Conservation (phyloP, 768 basidiomycete species). For the Naematelia encephala region DNA sequence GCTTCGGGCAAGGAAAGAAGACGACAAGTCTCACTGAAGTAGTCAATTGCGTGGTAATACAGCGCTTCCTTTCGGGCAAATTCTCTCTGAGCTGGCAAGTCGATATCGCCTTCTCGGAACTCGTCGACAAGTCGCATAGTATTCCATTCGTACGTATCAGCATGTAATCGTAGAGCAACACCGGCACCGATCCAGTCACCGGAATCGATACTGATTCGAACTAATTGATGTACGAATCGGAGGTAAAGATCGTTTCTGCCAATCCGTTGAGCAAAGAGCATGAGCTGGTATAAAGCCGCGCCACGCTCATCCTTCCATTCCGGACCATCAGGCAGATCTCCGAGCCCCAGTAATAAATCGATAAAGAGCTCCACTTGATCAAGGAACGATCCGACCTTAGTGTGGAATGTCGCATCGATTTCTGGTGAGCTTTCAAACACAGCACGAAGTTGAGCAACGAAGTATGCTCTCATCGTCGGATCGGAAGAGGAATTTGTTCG, state of each 20-base stretch:
- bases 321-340: constrained; percentile 84
- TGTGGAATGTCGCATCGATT: constrained; percentile 73
- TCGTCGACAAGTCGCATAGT: constrained; percentile 51
- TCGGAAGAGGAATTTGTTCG: constrained; percentile 52
- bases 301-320: constrained; percentile 93
- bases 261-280: constrained; percentile 90
- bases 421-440: constrained; percentile 70
- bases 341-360: constrained; percentile 78
- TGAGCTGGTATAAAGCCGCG: constrained; percentile 81
- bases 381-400: constrained; percentile 74
- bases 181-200: constrained; percentile 59
- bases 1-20: no score
- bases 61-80: constrained; percentile 93
- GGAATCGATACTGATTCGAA: constrained; percentile 60
- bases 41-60: constrained; percentile 86
- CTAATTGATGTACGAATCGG: constrained; percentile 92
- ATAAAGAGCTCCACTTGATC: constrained; percentile 90
- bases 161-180: constrained; percentile 85
- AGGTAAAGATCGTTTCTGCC: constrained; percentile 91
- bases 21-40: constrained; percentile 70
- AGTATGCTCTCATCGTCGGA: constrained; percentile 86
- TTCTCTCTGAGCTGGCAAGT: constrained; percentile 84
- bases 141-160: constrained; percentile 83
- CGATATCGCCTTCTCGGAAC: constrained; percentile 56
- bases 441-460: constrained; percentile 81